Conservation (phyloP, 192 early-diverging fungal genomes). For the Coemansia sp. region DNA sequence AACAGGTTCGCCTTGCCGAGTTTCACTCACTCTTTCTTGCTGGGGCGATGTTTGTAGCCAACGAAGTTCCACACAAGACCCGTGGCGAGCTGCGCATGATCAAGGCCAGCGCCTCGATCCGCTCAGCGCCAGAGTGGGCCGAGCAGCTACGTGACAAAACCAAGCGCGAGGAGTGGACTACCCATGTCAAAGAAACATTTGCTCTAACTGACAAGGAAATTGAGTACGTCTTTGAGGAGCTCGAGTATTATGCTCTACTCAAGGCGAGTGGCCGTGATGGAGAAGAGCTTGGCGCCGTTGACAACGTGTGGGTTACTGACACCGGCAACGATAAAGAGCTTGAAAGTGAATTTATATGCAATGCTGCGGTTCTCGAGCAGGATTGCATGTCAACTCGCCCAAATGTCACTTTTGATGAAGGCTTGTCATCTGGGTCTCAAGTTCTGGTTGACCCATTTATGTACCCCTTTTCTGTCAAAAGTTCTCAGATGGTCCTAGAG, state of each 20-base stretch:
- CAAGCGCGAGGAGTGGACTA: background rate
- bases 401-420: background rate
- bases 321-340: background rate
- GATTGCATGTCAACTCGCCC: background rate
- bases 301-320: slow-evolving; percentile 12
- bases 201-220: background rate
- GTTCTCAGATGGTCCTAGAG: background rate
- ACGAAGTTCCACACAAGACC: background rate
- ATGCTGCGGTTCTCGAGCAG: background rate
- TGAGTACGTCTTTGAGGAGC: background rate
- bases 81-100: background rate
- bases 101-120: background rate
- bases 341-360: background rate
- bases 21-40: background rate
- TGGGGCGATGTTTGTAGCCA: background rate
- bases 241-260: background rate
- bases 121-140: background rate
- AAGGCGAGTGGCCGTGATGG: background rate
- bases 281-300: background rate
- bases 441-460: background rate
- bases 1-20: background rate
- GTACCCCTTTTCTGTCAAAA: background rate
- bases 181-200: background rate
- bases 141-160: background rate
- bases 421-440: background rate